A percentile compares a stretch with the other conserved stretches of the same genome.
These are phyloP conservation scores for Poa annua DNA, from an alignment of 176 grass and related monocot genomes.

Conservation along the genomic window DNA sequence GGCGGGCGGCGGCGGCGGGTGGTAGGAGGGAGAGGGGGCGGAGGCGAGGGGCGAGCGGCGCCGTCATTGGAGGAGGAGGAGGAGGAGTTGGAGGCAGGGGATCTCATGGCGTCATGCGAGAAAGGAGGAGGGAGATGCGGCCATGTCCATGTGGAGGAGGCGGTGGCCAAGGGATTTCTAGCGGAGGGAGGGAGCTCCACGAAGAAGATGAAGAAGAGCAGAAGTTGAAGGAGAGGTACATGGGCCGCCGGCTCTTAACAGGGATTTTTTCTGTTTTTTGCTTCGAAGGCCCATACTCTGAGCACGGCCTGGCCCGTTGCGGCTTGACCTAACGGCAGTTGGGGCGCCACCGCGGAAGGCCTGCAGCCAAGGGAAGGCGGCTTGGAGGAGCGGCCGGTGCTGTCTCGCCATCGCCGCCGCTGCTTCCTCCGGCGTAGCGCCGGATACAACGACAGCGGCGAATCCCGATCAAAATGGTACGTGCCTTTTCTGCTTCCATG, in stretches of 20 bases:
- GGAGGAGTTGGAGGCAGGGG: not conserved
- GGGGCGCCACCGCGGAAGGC: no score
- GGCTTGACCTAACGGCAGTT: no score
- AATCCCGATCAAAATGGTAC: not conserved
- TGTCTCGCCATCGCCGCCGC: not conserved
- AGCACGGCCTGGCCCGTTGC: no score
- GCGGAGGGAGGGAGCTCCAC: not conserved
- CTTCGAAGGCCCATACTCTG: no score
- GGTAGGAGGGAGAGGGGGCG: not conserved
- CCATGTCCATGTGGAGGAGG: constrained; percentile 16
- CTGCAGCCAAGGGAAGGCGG: no score
- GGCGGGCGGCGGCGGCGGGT: not conserved
- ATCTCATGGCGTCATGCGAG: constrained; percentile 11
- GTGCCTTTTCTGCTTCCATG: not conserved
- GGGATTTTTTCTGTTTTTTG: no score
- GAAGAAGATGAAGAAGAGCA: not conserved
- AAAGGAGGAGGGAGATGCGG: not conserved
- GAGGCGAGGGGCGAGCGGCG: not conserved
- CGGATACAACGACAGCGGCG: not conserved
- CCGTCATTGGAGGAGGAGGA: not conserved
- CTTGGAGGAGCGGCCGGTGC: not conserved
- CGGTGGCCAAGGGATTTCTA: constrained; percentile 4
- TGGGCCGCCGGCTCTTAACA: not conserved
- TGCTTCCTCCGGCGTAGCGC: not conserved
- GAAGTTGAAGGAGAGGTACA: not conserved